phyloP scores from a whole-genome alignment of 306 rosid species.

The Cucumis sativus region Cucumber_9930_V3 NC_026656.2:1227001-1227500 shows the following conservation, averaged over 20 bases:
- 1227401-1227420: conserved; percentile 7
- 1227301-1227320: conserved; percentile 91
- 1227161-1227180: conserved; percentile 4
- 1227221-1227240: neutral
- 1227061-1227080: neutral
- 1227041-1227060: neutral
- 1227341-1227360: conserved; percentile 56
- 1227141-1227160: conserved; percentile 51
- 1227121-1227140: conserved; percentile 87
- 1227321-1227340: conserved; percentile 95
- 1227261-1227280: conserved; percentile 50
- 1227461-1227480: conserved; percentile 98
- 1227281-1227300: conserved; percentile 97
- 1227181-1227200: neutral
- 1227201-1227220: neutral
- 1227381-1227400: conserved; percentile 12
- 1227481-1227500: conserved; percentile 18
- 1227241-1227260: conserved; percentile 4
- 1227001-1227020: neutral
- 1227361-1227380: conserved; percentile 5
- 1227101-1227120: conserved; percentile 83
- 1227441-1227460: conserved; percentile 80
- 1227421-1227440: conserved; percentile 87
- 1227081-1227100: conserved; percentile 72
- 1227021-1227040: neutral